phyloP scores from a whole-genome alignment of 495 filamentous ascomycete species.

The Penicillium samsonianum region DNA sequence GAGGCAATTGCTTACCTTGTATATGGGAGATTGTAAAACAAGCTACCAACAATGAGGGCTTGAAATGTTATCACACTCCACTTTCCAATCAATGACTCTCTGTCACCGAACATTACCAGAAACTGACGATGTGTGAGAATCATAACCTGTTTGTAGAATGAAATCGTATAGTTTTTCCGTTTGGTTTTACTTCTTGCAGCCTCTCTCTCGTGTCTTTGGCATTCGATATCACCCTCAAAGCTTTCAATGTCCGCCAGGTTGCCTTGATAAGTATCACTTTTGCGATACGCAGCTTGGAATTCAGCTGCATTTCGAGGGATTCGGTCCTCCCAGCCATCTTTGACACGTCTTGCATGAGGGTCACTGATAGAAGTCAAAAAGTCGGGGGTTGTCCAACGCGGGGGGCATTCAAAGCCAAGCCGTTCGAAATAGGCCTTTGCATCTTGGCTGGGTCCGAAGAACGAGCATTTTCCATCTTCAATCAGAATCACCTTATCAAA shows the following conservation, averaged over 20 bases:
- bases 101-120: slow-evolving; percentile 64
- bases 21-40: slow-evolving; percentile 70
- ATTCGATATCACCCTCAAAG: slow-evolving; percentile 54
- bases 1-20: slow-evolving; percentile 41
- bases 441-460: slow-evolving; percentile 59
- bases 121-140: slow-evolving; percentile 70
- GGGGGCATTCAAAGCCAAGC: slow-evolving; percentile 61
- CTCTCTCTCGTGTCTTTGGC: slow-evolving; percentile 48
- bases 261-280: slow-evolving; percentile 42
- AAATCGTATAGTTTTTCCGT: slow-evolving; percentile 63
- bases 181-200: slow-evolving; percentile 46
- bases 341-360: slow-evolving; percentile 59
- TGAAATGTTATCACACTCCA: slow-evolving; percentile 68
- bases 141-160: slow-evolving; percentile 66
- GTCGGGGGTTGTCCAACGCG: slow-evolving; percentile 67
- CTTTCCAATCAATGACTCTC: slow-evolving; percentile 48
- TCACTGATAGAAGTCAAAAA: slow-evolving; percentile 70
- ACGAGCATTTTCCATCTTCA: slow-evolving; percentile 64
- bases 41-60: slow-evolving; percentile 71
- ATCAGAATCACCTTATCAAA: slow-evolving; percentile 74
- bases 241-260: slow-evolving; percentile 45
- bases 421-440: slow-evolving; percentile 63
- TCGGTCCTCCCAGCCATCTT: slow-evolving; percentile 58
- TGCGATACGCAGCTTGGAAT: slow-evolving; percentile 55
- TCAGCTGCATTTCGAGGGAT: slow-evolving; percentile 62